phyloP scores from a whole-genome alignment of 805 yeast genomes.

The Cyberlindnera nakhonratchasimensis region DNA sequence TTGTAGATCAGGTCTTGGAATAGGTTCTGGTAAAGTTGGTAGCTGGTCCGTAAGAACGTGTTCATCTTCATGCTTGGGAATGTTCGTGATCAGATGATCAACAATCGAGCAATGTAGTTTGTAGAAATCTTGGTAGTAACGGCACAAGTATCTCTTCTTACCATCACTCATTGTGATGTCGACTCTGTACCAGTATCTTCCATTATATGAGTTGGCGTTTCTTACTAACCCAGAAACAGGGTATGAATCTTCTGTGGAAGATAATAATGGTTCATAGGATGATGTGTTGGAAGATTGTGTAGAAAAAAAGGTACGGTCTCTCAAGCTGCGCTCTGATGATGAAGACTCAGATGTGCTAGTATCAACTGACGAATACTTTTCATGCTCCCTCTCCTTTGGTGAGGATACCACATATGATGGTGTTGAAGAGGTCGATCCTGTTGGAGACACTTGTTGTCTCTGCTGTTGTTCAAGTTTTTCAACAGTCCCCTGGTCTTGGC shows the following conservation, averaged over 20 bases:
- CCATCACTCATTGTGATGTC: slow-evolving; percentile 38
- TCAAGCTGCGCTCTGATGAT: slow-evolving; percentile 2
- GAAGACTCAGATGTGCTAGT: slow-evolving; percentile 5
- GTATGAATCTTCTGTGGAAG: slow-evolving; percentile 11
- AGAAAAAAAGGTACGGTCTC: slow-evolving; percentile 7
- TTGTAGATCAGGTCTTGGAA: slow-evolving; percentile 37
- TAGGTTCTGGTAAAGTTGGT: slow-evolving; percentile 46
- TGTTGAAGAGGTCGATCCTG: not conserved
- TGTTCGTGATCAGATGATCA: slow-evolving; percentile 21
- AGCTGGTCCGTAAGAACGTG: slow-evolving; percentile 21
- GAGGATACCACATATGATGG: slow-evolving; percentile 4
- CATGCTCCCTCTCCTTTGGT: slow-evolving; percentile 6
- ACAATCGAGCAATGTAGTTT: slow-evolving; percentile 39
- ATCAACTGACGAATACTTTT: slow-evolving; percentile 9
- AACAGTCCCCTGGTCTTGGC: slow-evolving; percentile 24
- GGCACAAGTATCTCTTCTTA: slow-evolving; percentile 38
- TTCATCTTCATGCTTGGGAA: slow-evolving; percentile 7
- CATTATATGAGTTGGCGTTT: slow-evolving; percentile 38
- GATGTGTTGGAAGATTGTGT: slow-evolving; percentile 3
- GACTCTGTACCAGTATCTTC: slow-evolving; percentile 50
- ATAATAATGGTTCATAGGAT: not conserved
- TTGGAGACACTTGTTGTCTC: not conserved
- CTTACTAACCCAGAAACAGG: slow-evolving; percentile 37
- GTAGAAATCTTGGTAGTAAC: slow-evolving; percentile 51
- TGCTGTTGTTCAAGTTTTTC: slow-evolving; percentile 3